Base-by-base conservation (phyloP, 345 rosid species). In the Populus tremula region DNA sequence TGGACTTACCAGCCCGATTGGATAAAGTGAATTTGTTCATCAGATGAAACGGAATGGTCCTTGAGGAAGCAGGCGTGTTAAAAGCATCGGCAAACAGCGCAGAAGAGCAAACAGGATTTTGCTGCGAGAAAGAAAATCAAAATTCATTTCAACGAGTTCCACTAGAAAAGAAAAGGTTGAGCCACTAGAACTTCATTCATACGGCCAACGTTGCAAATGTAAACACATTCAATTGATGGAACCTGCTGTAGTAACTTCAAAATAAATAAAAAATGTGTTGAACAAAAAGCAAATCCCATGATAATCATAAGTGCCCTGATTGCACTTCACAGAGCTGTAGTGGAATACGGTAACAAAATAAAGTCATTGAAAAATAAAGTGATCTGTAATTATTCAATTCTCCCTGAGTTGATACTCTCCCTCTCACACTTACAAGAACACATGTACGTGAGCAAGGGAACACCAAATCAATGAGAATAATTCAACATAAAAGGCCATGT, bases 1-100 rank as follows among this genome's bases (percentile, higher is more conserved):
- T 6, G 66, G 59, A 68, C 76, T 29, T 83, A 90, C 93, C 92
- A 36, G 85, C 59, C 81, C 76, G 88, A 87, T 78, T 79, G 69
- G 77, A 75, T 79, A 79, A 83, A 35, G 82, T 25, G 56, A 66
- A 47, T 78, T 74, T 87, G 80, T 71, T 79, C 7, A 81, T 71
- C 5, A 77, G 43, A 82, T 84, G 72, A 62, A 65, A 67, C 25
- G 74, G 70, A 70, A 39, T 31, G 9, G 83, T 47, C 20, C 69
- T 82, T 0, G 77, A 59, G 73, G 84, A 67, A 1, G 78, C 81
- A 70, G 81, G 63, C 25, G 85, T 81, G 69, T 81, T 77, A 78
- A 77, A 75, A 70, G 86, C 78, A 69, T 77, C 87, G 43, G 82
- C 73, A 39, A 84, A 77, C 70, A 56, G 79, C 8, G 75, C 82